Evolutionary conservation across 108 stramenopile species (phyloP).

Genomic region (Seminavis robusta): DNA sequence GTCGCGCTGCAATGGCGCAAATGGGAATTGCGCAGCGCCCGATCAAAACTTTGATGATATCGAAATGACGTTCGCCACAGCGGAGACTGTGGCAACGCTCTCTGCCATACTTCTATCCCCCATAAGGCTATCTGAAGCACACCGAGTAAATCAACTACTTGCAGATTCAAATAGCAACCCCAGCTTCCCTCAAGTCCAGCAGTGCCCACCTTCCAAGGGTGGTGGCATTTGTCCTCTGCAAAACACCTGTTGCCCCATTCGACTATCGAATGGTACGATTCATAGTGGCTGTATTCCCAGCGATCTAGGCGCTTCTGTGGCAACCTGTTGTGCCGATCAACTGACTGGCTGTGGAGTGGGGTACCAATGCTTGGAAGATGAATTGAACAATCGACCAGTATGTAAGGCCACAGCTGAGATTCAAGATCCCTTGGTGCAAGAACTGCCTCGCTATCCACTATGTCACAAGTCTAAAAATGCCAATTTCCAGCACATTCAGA

Average conservation of each 20-base stretch:
- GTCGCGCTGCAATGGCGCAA: too few species aligned
- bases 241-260: slow-evolving; percentile 36
- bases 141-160: too few species aligned
- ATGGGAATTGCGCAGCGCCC: too few species aligned
- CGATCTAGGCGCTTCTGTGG: slow-evolving; percentile 36
- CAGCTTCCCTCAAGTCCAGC: too few species aligned
- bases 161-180: too few species aligned
- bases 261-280: not conserved
- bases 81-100: too few species aligned
- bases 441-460: slow-evolving; percentile 35
- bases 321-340: slow-evolving; percentile 36
- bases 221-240: slow-evolving; percentile 30
- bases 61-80: too few species aligned
- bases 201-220: too few species aligned
- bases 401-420: slow-evolving; percentile 9
- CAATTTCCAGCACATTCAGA: slow-evolving; percentile 3
- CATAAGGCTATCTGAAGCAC: too few species aligned
- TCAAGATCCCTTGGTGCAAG: slow-evolving; percentile 29
- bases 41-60: too few species aligned
- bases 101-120: too few species aligned
- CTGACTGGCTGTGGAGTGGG: slow-evolving; percentile 34
- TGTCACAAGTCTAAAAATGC: slow-evolving; percentile 9
- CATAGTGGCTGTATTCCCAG: slow-evolving; percentile 36
- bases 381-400: not conserved
- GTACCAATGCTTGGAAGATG: slow-evolving; percentile 17